These are phyloP conservation scores for Chlamydomonas sp. DNA, from an alignment of 139 green algal genomes.

Conservation along the genomic window DNA sequence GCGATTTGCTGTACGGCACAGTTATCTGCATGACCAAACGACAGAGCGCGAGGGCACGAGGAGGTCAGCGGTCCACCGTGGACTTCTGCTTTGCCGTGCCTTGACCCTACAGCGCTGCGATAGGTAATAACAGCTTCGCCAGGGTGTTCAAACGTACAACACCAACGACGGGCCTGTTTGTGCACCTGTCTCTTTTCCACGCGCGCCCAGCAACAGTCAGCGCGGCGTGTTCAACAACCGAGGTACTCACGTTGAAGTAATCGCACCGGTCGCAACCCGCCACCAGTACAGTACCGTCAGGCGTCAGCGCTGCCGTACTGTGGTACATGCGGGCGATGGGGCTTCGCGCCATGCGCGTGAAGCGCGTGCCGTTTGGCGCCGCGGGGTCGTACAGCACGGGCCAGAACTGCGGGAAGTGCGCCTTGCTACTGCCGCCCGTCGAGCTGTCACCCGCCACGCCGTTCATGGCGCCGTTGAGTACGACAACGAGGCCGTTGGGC, in stretches of 20 bases:
- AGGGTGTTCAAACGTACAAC: neutral
- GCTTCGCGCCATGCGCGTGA: slow-evolving; percentile 16
- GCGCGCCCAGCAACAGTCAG: too few species aligned
- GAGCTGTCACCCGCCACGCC: slow-evolving; percentile 50
- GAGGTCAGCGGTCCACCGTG: neutral
- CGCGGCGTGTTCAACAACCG: too few species aligned
- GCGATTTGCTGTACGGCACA: slow-evolving; percentile 23
- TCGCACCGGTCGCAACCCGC: slow-evolving; percentile 53
- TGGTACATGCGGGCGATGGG: slow-evolving; percentile 53
- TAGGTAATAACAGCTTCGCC: neutral
- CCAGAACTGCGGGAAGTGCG: slow-evolving; percentile 45
- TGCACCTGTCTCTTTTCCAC: too few species aligned
- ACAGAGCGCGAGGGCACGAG: neutral
- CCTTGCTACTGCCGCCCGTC: slow-evolving; percentile 35
- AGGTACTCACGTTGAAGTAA: slow-evolving; percentile 16
- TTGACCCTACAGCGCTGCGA: neutral
- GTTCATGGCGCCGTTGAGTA: slow-evolving; percentile 34
- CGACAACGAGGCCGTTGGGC: slow-evolving; percentile 40
- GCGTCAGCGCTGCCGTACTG: slow-evolving; percentile 44
- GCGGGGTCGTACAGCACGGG: slow-evolving; percentile 46
- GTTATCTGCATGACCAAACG: neutral
- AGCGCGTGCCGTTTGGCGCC: slow-evolving; percentile 24
- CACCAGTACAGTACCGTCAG: slow-evolving; percentile 49
- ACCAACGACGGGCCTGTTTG: too few species aligned
- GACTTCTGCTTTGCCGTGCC: neutral